Conservation (phyloP, 148 eudicot genomes). For the Persicaria maculosa region DNA sequence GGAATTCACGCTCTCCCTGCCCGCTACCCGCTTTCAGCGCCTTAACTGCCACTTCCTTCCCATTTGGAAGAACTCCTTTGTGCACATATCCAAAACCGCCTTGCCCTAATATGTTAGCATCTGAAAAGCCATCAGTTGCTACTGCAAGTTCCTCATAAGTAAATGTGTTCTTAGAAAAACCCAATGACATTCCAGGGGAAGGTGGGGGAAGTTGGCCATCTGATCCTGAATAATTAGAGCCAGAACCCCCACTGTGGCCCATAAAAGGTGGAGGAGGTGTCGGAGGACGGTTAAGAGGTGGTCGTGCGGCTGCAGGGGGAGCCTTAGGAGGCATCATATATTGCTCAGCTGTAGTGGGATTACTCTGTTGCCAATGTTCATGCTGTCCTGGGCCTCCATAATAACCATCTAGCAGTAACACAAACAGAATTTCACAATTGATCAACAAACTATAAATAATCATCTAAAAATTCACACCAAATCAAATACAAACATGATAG, state of each 20-base stretch:
- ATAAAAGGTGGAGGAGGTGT: conserved; percentile 24
- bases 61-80: conserved; percentile 83
- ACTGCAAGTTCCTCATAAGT: conserved; percentile 74
- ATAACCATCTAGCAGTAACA: conserved; percentile 1
- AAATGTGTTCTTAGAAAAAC: conserved; percentile 58
- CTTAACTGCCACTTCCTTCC: conserved; percentile 87
- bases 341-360: conserved; percentile 37
- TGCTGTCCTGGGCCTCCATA: not conserved
- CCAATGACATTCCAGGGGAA: conserved; percentile 58
- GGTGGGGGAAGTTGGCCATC: conserved; percentile 40
- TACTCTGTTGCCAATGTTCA: conserved; percentile 21
- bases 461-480: not conserved
- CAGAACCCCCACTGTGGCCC: conserved; percentile 57
- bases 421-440: not conserved
- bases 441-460: not conserved
- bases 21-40: conserved; percentile 83
- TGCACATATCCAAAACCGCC: conserved; percentile 99
- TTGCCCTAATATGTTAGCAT: conserved; percentile 84
- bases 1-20: conserved; percentile 92
- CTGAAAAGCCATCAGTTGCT: conserved; percentile 87
- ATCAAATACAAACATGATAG: not conserved
- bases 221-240: conserved; percentile 56
- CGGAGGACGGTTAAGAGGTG: conserved; percentile 27
- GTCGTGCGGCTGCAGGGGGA: conserved; percentile 37
- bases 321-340: conserved; percentile 38